Evolutionary conservation across 2,329 filamentous ascomycete species (phyloP), one percentile per base, ranked within the genome.

Genomic region (Uncinocarpus reesii): DNA sequence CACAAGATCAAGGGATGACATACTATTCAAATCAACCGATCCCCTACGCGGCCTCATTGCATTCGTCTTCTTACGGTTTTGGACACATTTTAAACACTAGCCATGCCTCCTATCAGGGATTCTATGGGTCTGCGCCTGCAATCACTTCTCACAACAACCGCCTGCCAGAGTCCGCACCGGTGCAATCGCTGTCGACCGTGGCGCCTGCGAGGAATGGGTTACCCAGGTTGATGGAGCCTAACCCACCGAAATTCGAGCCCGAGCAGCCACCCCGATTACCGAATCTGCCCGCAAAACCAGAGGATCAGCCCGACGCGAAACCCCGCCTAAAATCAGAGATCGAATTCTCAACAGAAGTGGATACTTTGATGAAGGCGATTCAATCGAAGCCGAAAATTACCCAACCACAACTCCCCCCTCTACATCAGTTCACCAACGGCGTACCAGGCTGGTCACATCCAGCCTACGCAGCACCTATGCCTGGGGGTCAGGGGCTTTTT

Each of bases 301-400:
- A 48, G 20, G 16, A 52, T 21, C 32, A 21, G 4, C n/a, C 43
- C 3, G 43, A 38, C 15, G 11, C 32, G 28, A 52, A 48, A 29
- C 8, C 8, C 13, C 46, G 47, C 23, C 20, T 40, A 8, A 52
- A 50, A 35, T 20, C 51, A 10, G 51, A 77, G n/a, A 68, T 79
- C 32, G 74, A 77, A 52, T 90, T 89, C 62, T 76, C 78, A n/a
- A 95, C 88, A 0, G 79, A 86, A 51, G 81, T 95, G 31, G 89
- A 95, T 62, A 81, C 80, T 35, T 69, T 96, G 35, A 94, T 95
- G 87, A 87, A 83, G 65, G 79, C 83, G 0, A 90, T 95, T 38
- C 88, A 95, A 63, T 71, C 78, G 37, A 84, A 83, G 59, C 66
- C 73, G 29, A 53, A 47, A 52, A 48, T 55, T 42, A 52, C 60